Evolutionary conservation across 2,329 filamentous ascomycete genomes (phyloP).

Genomic region (Sporothrix phasma): DNA sequence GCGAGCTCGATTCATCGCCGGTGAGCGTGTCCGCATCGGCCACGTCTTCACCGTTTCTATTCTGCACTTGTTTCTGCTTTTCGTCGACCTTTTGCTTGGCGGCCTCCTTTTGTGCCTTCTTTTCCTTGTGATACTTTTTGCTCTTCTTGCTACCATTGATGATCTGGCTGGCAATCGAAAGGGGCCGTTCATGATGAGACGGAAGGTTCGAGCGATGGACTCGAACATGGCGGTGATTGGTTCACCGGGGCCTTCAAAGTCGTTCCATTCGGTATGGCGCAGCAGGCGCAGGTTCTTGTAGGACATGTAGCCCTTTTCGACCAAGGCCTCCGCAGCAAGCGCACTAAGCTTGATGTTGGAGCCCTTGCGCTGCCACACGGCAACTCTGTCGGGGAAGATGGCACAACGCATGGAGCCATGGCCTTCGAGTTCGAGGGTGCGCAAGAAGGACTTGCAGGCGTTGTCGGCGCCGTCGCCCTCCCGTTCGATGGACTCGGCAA

Average conservation of each 20-base stretch:
- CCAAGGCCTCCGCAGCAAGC: conserved; percentile 55
- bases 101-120: conserved; percentile 24
- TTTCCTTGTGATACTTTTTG: conserved; percentile 30
- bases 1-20: conserved; percentile 17
- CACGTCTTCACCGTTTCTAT: not conserved
- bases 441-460: conserved; percentile 57
- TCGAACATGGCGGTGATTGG: conserved; percentile 57
- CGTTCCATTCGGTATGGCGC: conserved; percentile 63
- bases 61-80: not conserved
- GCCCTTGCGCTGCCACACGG: conserved; percentile 55
- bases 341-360: conserved; percentile 51
- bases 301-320: conserved; percentile 48
- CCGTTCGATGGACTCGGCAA: conserved; percentile 50
- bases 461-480: conserved; percentile 62
- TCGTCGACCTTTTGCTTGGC: not conserved
- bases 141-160: conserved; percentile 29
- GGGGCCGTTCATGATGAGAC: conserved; percentile 53
- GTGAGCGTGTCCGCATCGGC: conserved; percentile 9
- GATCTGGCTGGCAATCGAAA: conserved; percentile 44
- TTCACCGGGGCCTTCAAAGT: conserved; percentile 66
- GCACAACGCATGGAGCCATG: conserved; percentile 54
- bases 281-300: conserved; percentile 56
- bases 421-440: conserved; percentile 43
- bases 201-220: conserved; percentile 49
- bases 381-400: conserved; percentile 51